phyloP scores from a whole-genome alignment of 805 yeast species.

The Pichia exigua region DNA sequence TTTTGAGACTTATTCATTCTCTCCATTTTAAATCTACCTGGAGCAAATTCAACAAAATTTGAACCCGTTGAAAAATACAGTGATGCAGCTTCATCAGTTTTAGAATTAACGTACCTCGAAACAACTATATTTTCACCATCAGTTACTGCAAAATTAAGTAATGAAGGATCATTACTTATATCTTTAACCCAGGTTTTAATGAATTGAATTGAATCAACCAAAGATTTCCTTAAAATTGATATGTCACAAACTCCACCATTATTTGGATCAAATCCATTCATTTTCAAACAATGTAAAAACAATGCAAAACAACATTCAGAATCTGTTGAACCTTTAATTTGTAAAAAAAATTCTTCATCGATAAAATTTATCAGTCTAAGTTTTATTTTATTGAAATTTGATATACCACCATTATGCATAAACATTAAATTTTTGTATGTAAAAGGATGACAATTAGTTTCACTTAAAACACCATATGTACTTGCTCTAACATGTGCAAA shows the following conservation, averaged over 20 bases:
- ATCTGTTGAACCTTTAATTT: conserved; percentile 90
- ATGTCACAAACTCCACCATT: conserved; percentile 31
- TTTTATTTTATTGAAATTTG: conserved; percentile 67
- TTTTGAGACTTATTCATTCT: conserved; percentile 87
- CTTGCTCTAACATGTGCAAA: conserved; percentile 97
- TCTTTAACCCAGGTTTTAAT: conserved; percentile 76
- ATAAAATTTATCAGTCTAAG: conserved; percentile 63
- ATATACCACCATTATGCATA: conserved; percentile 94
- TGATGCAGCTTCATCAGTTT: conserved; percentile 92
- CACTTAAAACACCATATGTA: conserved; percentile 88
- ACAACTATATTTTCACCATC: conserved; percentile 86
- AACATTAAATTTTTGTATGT: conserved; percentile 81
- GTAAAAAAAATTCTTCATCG: conserved; percentile 69
- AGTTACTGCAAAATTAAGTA: conserved; percentile 89
- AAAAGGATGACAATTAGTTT: conserved; percentile 97
- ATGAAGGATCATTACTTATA: conserved; percentile 60
- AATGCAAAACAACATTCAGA: conserved; percentile 93
- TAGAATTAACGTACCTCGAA: conserved; percentile 80
- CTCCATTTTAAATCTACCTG: conserved; percentile 92
- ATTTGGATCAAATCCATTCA: conserved; percentile 68
- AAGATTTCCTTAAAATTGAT: conserved; percentile 53
- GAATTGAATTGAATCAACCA: conserved; percentile 63
- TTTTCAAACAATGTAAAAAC: conserved; percentile 66
- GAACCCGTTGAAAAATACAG: conserved; percentile 92
- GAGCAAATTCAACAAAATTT: conserved; percentile 78